These are phyloP conservation scores for Apiospora arundinis DNA, from an alignment of 2,329 filamentous ascomycete genomes.

Conservation along the genomic window DNA sequence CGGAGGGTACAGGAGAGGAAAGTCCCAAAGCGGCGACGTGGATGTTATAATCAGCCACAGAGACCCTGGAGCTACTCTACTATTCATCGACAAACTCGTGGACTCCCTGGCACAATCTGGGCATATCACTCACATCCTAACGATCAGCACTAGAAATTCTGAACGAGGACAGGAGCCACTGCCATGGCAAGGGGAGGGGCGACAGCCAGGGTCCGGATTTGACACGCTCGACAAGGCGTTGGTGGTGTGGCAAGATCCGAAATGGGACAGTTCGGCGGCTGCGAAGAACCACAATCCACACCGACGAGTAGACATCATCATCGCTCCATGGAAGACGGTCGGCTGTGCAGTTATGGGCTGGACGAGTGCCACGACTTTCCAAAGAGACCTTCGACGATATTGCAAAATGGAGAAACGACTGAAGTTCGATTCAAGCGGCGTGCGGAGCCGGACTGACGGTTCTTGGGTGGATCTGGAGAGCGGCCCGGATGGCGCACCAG, in stretches of 20 bases:
- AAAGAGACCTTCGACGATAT: slow-evolving; percentile 83
- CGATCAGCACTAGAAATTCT: slow-evolving; percentile 71
- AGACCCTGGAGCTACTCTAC: slow-evolving; percentile 69
- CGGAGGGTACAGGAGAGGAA: slow-evolving; percentile 83
- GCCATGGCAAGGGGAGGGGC: slow-evolving; percentile 55
- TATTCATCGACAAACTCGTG: slow-evolving; percentile 77
- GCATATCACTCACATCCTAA: slow-evolving; percentile 84
- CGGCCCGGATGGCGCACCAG: slow-evolving; percentile 50
- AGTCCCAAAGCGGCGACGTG: slow-evolving; percentile 76
- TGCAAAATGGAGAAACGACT: slow-evolving; percentile 73
- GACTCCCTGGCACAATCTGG: slow-evolving; percentile 69
- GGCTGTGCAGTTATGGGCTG: slow-evolving; percentile 90
- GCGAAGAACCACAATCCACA: slow-evolving; percentile 75
- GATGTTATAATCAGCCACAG: slow-evolving; percentile 85
- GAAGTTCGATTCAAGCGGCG: slow-evolving; percentile 92
- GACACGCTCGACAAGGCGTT: slow-evolving; percentile 91
- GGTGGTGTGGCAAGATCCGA: slow-evolving; percentile 86
- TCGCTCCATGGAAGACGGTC: slow-evolving; percentile 85
- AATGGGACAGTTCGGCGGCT: slow-evolving; percentile 47
- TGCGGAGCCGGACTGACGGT: slow-evolving; percentile 71
- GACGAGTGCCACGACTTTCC: slow-evolving; percentile 88
- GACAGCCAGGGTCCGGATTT: slow-evolving; percentile 66
- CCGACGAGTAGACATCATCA: slow-evolving; percentile 88
- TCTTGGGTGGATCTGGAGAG: slow-evolving; percentile 72
- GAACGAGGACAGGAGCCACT: slow-evolving; percentile 71